Base-by-base conservation (phyloP, 768 basidiomycete species). In the Austroboletus eburneus region DNA sequence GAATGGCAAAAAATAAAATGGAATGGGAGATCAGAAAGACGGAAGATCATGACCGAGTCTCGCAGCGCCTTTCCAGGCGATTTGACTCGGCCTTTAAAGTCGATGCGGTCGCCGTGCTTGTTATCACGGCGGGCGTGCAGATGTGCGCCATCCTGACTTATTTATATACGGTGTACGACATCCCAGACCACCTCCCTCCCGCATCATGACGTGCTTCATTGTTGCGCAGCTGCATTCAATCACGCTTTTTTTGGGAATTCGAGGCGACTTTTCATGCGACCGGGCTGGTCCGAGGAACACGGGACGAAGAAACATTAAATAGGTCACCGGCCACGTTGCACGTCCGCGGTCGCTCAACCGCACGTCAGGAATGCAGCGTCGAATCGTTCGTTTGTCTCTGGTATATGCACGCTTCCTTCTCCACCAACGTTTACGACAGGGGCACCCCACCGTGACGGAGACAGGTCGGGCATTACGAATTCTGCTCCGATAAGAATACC, bases 321-420 rank as follows among this genome's bases (percentile, higher is more conserved):
- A 12, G 27, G 27, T 27, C 12, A 27, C 7, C 27, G 27, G 27
- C 27, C n/a, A 48, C 41, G 40, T 30, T 52, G 50, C 36, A 22
- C 5, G 25, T 10, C 25, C 6, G 25, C 25, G 10, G 30, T 32
- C 12, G 13, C 30, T 32, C 30, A 13, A 27, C 7, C 27, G 7
- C 5, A 12, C 27, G 27, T 12, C 27, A 27, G 7, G 27, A 27
- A 12, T 27, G 27, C 27, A 27, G 27, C 5, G 27, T 6, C 27
- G 27, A 5, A 6, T 12, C 12, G 7, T 27, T 27, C 27, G 7
- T 27, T n/a, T n/a, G n/a, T n/a, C n/a, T n/a, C n/a, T n/a, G n/a
- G n/a, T n/a, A n/a, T n/a, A n/a, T n/a, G n/a, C n/a, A n/a, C n/a
- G n/a, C n/a, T n/a, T n/a, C n/a, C n/a, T n/a, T n/a, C n/a, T n/a